These are phyloP conservation scores for Chalaropsis thielavioides DNA, from an alignment of 2,329 filamentous ascomycete species.

Conservation along the genomic window DNA sequence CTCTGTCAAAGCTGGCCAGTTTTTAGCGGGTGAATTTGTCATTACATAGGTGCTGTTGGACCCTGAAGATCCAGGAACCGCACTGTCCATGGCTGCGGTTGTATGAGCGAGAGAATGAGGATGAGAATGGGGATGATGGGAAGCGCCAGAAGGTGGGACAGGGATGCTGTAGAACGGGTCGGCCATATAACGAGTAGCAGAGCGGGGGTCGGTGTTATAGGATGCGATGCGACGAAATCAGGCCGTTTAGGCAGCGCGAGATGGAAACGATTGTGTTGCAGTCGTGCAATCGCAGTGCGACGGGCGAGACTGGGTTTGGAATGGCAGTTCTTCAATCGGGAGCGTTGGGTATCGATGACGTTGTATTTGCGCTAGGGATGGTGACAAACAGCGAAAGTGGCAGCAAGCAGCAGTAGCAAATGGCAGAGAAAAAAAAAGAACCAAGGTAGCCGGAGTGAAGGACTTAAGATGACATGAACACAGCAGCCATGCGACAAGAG, in stretches of 20 bases:
- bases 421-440: background rate
- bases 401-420: background rate
- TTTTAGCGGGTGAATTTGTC: conserved; percentile 67
- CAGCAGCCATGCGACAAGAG: background rate
- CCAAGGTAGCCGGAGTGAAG: background rate
- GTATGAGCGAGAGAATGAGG: background rate
- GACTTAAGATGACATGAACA: background rate
- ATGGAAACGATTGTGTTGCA: too few relatives aligned
- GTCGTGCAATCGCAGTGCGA: background rate
- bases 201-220: background rate
- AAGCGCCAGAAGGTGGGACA: background rate
- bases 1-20: conserved; percentile 44
- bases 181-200: background rate
- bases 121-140: background rate
- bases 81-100: conserved; percentile 23
- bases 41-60: conserved; percentile 81
- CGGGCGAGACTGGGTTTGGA: background rate
- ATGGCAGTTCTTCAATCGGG: background rate
- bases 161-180: background rate
- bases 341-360: background rate
- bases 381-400: background rate
- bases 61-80: conserved; percentile 33
- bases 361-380: conserved; percentile 17
- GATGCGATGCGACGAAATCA: background rate
- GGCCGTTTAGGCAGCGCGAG: background rate